A percentile compares a stretch with the other conserved stretches of the same genome.
phyloP scores from a whole-genome alignment of 306 rosid genomes.

The Argentina anserina region DNA sequence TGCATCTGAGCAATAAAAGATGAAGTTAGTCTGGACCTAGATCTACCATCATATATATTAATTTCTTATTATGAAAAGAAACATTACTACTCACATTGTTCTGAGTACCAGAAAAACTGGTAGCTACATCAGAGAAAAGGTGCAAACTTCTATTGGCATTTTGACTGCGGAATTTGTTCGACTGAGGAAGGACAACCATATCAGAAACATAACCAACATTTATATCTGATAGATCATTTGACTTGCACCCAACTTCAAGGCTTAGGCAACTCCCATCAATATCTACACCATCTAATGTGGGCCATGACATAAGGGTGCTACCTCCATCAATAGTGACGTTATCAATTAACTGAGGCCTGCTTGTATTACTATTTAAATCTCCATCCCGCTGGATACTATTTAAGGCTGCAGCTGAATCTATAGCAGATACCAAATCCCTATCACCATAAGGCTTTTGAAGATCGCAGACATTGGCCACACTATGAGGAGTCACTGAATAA shows the following conservation, averaged over 20 bases:
- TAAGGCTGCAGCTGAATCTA: conserved; percentile 6
- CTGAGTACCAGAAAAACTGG: conserved; percentile 23
- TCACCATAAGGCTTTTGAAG: conserved; percentile 18
- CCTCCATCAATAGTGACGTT: conserved; percentile 11
- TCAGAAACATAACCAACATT: conserved; percentile 9
- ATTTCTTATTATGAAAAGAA: conserved; percentile 1
- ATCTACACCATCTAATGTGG: conserved; percentile 18
- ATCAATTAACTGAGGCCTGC: conserved; percentile 20
- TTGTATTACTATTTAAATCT: conserved; percentile 18
- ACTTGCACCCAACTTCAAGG: conserved; percentile 21
- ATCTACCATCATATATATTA: conserved; percentile 1
- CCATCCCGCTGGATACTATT: conserved; percentile 24
- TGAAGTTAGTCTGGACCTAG: conserved; percentile 6
- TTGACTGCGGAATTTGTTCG: conserved; percentile 12
- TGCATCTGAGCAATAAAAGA: conserved; percentile 22
- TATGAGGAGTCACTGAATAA: conserved; percentile 17
- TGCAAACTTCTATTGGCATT: conserved; percentile 7
- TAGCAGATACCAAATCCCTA: conserved; percentile 10
- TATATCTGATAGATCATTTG: conserved; percentile 8
- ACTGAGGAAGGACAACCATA: conserved; percentile 20
- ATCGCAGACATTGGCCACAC: conserved; percentile 13
- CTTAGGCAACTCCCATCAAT: conserved; percentile 27
- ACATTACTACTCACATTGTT: conserved; percentile 11
- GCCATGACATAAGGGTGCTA: conserved; percentile 15
- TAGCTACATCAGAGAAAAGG: conserved; percentile 21